Conservation (phyloP, 2,329 filamentous ascomycete species). For the Beauveria varroae region DNA sequence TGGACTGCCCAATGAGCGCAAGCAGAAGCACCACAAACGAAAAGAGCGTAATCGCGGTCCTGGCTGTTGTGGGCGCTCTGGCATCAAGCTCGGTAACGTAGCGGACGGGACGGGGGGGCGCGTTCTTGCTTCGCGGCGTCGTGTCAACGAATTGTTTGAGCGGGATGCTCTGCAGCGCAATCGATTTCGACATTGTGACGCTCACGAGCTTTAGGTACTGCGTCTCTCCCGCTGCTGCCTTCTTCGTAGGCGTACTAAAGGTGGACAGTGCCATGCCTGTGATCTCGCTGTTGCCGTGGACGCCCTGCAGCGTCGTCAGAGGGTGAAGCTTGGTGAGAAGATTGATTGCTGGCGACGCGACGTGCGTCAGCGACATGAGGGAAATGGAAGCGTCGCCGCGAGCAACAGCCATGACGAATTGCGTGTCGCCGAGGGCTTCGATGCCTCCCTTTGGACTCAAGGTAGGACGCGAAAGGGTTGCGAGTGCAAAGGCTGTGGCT, state of each 20-base stretch:
- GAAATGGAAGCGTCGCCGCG: conserved; percentile 73
- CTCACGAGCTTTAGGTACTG: conserved; percentile 65
- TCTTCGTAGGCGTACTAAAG: conserved; percentile 34
- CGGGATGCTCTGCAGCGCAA: conserved; percentile 72
- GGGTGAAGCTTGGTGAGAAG: conserved; percentile 45
- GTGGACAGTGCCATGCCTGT: conserved; percentile 52
- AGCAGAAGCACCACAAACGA: conserved; percentile 53
- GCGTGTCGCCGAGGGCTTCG: conserved; percentile 52
- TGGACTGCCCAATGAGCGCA: conserved; percentile 52
- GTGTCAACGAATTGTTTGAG: conserved; percentile 42
- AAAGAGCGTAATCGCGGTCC: conserved; percentile 44
- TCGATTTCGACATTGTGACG: conserved; percentile 71
- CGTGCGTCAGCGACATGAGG: conserved; percentile 70
- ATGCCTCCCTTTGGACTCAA: conserved; percentile 26
- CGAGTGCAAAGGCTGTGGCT: conserved; percentile 71
- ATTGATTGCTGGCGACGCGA: conserved; percentile 35
- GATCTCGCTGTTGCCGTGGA: conserved; percentile 48
- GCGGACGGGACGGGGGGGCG: conserved; percentile 46
- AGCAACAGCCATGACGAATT: conserved; percentile 74
- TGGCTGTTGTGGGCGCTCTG: conserved; percentile 38
- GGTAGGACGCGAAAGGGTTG: conserved; percentile 53
- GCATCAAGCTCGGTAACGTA: conserved; percentile 62
- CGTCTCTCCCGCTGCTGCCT: conserved; percentile 8
- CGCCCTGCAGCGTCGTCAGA: conserved; percentile 44
- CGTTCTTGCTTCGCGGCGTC: conserved; percentile 26